Evolutionary conservation across 2,329 filamentous ascomycete species (phyloP).

Genomic region (Exophiala spinifera): DNA sequence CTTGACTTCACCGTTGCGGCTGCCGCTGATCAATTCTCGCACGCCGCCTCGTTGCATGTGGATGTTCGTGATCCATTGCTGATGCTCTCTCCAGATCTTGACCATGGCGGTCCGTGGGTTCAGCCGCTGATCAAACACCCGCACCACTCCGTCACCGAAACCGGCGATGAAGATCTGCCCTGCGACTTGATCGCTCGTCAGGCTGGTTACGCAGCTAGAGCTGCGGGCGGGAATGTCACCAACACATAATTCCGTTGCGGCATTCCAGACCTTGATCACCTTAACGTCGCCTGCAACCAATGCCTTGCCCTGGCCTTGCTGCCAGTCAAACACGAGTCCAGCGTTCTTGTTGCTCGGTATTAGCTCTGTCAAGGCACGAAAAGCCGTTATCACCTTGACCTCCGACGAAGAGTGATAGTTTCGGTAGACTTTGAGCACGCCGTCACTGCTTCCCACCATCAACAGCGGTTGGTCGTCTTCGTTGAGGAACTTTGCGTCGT

Average conservation of each 20-base stretch:
- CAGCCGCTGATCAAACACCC: conserved; percentile 87
- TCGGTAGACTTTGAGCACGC: conserved; percentile 87
- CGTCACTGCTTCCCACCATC: conserved; percentile 93
- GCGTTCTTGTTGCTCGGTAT: conserved; percentile 92
- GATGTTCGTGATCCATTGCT: conserved; percentile 91
- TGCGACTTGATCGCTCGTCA: conserved; percentile 97
- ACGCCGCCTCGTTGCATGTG: conserved; percentile 96
- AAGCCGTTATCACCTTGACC: conserved; percentile 83
- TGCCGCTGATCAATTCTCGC: conserved; percentile 84
- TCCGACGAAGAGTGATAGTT: conserved; percentile 77
- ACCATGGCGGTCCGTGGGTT: conserved; percentile 88
- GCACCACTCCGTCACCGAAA: conserved; percentile 90
- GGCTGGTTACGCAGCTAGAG: conserved; percentile 88
- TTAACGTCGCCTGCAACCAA: conserved; percentile 96
- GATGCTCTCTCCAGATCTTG: conserved; percentile 93
- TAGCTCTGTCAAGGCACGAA: conserved; percentile 88
- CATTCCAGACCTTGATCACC: conserved; percentile 94
- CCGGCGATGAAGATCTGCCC: conserved; percentile 94
- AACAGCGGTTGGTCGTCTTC: conserved; percentile 94
- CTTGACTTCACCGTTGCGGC: conserved; percentile 87
- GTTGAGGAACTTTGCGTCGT: conserved; percentile 95
- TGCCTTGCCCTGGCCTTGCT: conserved; percentile 91
- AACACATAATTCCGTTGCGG: conserved; percentile 85
- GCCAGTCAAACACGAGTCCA: conserved; percentile 97
- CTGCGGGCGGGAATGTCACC: conserved; percentile 87